Percentiles rank a stretch among this genome's conserved stretches.
These are phyloP conservation scores for Trypanosoma vivax DNA, from an alignment of 208 protist genomes.

Conservation along the genomic window DNA sequence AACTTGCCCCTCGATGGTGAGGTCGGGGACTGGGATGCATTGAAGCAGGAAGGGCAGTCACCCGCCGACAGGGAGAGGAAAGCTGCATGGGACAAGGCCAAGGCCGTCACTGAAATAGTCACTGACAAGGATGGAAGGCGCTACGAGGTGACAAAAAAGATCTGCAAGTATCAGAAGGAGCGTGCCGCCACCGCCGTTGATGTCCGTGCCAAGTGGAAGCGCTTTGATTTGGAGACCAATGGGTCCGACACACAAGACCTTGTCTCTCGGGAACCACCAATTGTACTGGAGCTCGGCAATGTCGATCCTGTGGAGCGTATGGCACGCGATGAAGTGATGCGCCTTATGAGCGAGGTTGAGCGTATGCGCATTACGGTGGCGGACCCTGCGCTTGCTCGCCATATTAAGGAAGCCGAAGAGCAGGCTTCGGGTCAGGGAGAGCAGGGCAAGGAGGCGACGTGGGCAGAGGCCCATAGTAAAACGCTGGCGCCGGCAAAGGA, in stretches of 20 bases:
- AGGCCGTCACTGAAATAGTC: conserved; percentile 22
- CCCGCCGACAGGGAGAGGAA: conserved; percentile 27
- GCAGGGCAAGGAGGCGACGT: conserved; percentile 44
- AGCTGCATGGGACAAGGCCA: conserved; percentile 55
- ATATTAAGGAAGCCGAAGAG: conserved; percentile 29
- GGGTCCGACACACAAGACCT: conserved; percentile 27
- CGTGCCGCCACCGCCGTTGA: conserved; percentile 41
- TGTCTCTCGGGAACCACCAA: conserved; percentile 54
- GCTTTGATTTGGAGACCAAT: conserved; percentile 51
- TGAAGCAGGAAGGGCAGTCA: conserved; percentile 4
- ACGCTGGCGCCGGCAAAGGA: conserved; percentile 26
- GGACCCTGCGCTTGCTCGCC: conserved; percentile 47
- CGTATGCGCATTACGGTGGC: conserved; percentile 42
- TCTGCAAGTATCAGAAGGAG: conserved; percentile 51
- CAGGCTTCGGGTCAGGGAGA: conserved; percentile 20
- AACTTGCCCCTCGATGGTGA: conserved; percentile 12
- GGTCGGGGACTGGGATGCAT: not conserved
- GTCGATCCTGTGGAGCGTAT: conserved; percentile 69
- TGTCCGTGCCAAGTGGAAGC: conserved; percentile 38
- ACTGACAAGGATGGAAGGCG: conserved; percentile 49
- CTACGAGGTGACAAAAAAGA: conserved; percentile 63
- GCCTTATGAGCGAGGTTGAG: conserved; percentile 59
- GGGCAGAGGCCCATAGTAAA: conserved; percentile 15
- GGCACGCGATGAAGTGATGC: conserved; percentile 67
- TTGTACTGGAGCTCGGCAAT: conserved; percentile 71